A percentile compares a stretch with the other conserved stretches of the same genome.
Conservation (phyloP, 441 rosid species). For the Corymbia calophylla region DNA sequence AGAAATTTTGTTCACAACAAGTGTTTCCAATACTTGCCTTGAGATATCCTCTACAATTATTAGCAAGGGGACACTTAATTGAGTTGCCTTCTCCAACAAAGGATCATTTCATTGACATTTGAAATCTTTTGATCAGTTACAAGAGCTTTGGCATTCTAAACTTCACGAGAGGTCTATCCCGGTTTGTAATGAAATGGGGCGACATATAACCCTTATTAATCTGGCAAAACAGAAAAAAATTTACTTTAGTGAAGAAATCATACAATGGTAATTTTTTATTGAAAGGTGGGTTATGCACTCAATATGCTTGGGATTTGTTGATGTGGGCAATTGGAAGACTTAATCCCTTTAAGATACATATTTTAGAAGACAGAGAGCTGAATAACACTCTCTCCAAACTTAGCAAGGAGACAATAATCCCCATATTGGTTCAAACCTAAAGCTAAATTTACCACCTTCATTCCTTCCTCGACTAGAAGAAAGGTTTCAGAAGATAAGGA, state of each 20-base stretch:
- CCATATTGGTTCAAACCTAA: neutral
- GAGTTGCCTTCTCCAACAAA: slow-evolving; percentile 68
- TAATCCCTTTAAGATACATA: neutral
- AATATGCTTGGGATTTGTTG: neutral
- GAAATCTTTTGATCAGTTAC: slow-evolving; percentile 74
- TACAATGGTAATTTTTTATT: neutral
- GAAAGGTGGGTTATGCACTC: neutral
- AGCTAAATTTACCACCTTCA: slow-evolving; percentile 50
- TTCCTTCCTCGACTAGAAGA: slow-evolving; percentile 74
- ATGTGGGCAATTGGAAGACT: neutral
- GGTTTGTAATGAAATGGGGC: slow-evolving; percentile 77
- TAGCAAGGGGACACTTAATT: slow-evolving; percentile 74
- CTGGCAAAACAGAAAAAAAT: slow-evolving; percentile 21
- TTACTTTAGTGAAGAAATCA: neutral
- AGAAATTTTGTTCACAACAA: slow-evolving; percentile 51
- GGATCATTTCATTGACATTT: slow-evolving; percentile 65
- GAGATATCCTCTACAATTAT: slow-evolving; percentile 84
- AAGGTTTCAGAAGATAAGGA: slow-evolving; percentile 69
- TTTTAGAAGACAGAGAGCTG: neutral
- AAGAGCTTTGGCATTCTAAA: slow-evolving; percentile 67
- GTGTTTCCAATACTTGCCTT: slow-evolving; percentile 53
- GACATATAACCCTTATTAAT: slow-evolving; percentile 86
- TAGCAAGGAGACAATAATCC: neutral
- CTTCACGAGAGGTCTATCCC: slow-evolving; percentile 60
- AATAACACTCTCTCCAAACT: neutral